These are phyloP conservation scores for Clitoria ternatea DNA, from an alignment of 306 rosid genomes.

Conservation along the genomic window DNA sequence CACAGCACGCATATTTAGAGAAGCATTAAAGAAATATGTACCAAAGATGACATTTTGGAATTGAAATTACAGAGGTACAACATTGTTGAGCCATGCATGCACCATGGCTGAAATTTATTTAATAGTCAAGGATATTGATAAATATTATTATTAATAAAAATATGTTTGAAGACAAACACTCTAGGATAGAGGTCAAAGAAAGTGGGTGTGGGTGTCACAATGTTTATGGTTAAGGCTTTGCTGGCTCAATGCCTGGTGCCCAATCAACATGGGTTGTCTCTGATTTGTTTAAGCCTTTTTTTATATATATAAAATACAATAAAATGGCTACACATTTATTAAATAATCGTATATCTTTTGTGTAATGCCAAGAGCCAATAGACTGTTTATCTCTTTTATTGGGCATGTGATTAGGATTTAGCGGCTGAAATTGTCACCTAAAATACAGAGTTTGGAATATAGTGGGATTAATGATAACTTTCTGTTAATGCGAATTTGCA, in stretches of 20 bases:
- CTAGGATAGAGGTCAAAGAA: neutral
- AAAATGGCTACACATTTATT: neutral
- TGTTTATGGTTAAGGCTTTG: conserved; percentile 18
- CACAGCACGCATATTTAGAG: too few relatives aligned
- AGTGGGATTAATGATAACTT: neutral
- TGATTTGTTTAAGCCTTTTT: neutral
- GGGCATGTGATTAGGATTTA: neutral
- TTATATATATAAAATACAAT: too few relatives aligned
- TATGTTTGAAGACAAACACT: neutral
- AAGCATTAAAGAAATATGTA: neutral
- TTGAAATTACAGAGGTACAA: neutral
- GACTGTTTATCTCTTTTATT: neutral
- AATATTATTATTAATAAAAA: neutral
- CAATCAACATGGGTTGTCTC: conserved; percentile 15
- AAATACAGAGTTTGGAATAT: neutral
- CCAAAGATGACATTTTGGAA: neutral
- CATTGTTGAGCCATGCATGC: conserved; percentile 18
- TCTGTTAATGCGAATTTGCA: too few relatives aligned
- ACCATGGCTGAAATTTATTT: neutral
- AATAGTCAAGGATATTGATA: neutral
- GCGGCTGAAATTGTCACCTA: conserved; percentile 9
- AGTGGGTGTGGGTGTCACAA: conserved; percentile 11
- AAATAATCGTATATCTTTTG: neutral
- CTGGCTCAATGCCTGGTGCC: conserved; percentile 12
- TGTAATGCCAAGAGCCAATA: neutral